Percentiles rank a stretch among this genome's conserved stretches.
These are phyloP conservation scores for Rhodotorula sp. DNA, from an alignment of 1,284 basidiomycete species.

Conservation along the genomic window DNA sequence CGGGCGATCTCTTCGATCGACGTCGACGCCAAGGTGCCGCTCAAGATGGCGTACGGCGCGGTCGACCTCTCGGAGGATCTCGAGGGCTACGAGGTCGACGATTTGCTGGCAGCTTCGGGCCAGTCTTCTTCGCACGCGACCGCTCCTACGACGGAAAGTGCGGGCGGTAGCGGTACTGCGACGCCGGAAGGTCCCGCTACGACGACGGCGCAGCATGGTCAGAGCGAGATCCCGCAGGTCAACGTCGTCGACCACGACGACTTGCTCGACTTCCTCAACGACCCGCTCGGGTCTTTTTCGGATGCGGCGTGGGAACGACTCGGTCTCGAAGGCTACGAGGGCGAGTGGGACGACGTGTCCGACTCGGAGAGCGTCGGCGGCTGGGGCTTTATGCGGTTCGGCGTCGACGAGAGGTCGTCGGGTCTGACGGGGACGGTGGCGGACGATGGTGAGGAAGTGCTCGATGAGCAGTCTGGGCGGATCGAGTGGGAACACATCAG, in stretches of 20 bases:
- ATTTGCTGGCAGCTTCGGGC: conserved; percentile 23
- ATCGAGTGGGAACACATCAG: conserved; percentile 41
- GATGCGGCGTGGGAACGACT: conserved; percentile 44
- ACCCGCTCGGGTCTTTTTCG: conserved; percentile 23
- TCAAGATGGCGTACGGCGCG: conserved; percentile 22
- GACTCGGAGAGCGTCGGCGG: conserved; percentile 43
- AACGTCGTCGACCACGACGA: conserved; percentile 15
- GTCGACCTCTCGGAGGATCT: conserved; percentile 25
- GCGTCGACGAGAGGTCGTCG: conserved; percentile 38
- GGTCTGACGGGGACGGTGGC: conserved; percentile 20
- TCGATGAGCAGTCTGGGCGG: conserved; percentile 23
- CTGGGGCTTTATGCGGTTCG: conserved; percentile 36
- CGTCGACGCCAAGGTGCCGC: conserved; percentile 40
- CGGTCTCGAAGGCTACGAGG: conserved; percentile 36
- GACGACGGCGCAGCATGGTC: not conserved
- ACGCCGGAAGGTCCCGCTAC: not conserved
- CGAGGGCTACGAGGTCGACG: conserved; percentile 33
- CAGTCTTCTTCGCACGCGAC: not conserved
- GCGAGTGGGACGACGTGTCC: conserved; percentile 41
- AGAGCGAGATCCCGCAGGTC: not conserved
- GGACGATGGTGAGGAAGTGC: conserved; percentile 40
- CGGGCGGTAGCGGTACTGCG: not conserved
- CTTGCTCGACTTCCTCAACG: conserved; percentile 26
- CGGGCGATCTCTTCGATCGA: conserved; percentile 47
- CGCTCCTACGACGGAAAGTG: not conserved